Evolutionary conservation across 169 alveolate species (phyloP).

Genomic region (Plasmodium vivax): DNA sequence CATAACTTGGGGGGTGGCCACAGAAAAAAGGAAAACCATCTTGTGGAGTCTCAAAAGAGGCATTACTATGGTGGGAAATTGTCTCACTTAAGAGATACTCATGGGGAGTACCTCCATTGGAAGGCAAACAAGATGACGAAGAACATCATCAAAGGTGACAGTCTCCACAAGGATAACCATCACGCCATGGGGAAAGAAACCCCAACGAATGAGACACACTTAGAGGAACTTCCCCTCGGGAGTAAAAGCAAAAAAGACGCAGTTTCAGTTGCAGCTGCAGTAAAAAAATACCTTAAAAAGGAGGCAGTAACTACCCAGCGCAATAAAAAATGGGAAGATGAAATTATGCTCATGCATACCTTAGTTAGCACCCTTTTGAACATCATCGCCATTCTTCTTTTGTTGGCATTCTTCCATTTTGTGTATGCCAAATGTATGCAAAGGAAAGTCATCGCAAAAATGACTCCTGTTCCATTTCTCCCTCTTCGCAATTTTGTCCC

Average conservation of each 20-base stretch:
- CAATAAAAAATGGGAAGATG: neutral
- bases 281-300: neutral
- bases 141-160: neutral
- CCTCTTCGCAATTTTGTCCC: conserved; percentile 5
- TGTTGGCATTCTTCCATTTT: conserved; percentile 14
- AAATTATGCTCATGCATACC: conserved; percentile 15
- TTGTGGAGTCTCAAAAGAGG: neutral
- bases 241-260: neutral
- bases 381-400: neutral
- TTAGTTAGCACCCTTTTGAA: conserved; percentile 45
- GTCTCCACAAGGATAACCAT: conserved; percentile 4
- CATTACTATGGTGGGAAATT: neutral
- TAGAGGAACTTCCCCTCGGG: neutral
- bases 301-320: neutral
- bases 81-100: neutral
- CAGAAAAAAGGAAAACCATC: neutral
- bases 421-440: neutral
- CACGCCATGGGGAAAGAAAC: neutral
- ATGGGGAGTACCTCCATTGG: neutral
- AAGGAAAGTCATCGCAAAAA: neutral
- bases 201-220: neutral
- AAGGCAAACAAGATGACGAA: neutral
- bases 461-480: conserved; percentile 11
- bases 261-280: neutral
- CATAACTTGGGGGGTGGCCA: neutral